A percentile compares a stretch with the other conserved stretches of the same genome.
Evolutionary conservation across 2,329 filamentous ascomycete species (phyloP).

Genomic region (Septoria petroselini): DNA sequence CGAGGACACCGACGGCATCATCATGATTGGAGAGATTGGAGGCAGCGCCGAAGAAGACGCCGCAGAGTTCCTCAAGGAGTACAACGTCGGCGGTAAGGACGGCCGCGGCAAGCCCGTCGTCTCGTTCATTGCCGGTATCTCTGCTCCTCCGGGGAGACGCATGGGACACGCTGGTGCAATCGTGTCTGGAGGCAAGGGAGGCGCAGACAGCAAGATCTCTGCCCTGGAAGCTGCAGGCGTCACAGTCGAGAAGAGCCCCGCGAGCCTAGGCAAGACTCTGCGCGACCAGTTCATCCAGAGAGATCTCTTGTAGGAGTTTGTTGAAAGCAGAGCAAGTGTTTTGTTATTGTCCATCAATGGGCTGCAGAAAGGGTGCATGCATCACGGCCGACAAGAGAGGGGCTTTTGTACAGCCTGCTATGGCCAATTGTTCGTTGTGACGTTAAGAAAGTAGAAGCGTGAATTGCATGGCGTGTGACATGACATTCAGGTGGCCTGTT

Average conservation of each 20-base stretch:
- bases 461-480: conserved; percentile 11
- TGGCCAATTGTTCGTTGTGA: not conserved
- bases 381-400: conserved; percentile 8
- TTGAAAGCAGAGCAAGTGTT: conserved; percentile 8
- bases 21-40: conserved; percentile 99
- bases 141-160: conserved; percentile 87
- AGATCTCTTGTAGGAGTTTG: conserved; percentile 73
- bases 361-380: not conserved
- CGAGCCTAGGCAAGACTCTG: conserved; percentile 85
- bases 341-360: not conserved
- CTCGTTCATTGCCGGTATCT: conserved; percentile 97
- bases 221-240: conserved; percentile 92
- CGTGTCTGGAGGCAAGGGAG: conserved; percentile 94
- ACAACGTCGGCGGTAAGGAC: conserved; percentile 63
- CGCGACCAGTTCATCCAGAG: conserved; percentile 94
- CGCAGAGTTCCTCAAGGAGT: conserved; percentile 86
- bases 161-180: conserved; percentile 99
- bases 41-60: conserved; percentile 97
- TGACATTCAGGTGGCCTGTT: too few species aligned
- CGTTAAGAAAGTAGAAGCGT: conserved; percentile 20
- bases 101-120: conserved; percentile 87
- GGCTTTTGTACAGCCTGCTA: conserved; percentile 13
- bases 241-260: conserved; percentile 92
- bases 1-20: conserved; percentile 95
- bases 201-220: conserved; percentile 95